Evolutionary conservation across 306 rosid genomes (phyloP).

Genomic region (Dalbergia oliveri): DNA sequence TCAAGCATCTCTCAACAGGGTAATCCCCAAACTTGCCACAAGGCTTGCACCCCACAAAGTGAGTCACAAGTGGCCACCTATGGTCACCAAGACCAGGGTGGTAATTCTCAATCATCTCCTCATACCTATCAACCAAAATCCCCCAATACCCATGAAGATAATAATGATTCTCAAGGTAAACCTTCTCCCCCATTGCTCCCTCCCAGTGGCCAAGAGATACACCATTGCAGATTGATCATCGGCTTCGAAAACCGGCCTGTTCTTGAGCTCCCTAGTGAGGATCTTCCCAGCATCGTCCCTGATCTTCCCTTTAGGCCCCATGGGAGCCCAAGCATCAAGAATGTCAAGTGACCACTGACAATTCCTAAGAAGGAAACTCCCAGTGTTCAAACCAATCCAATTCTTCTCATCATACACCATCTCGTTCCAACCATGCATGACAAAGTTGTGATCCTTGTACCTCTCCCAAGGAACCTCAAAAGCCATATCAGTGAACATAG

Average conservation of each 20-base stretch:
- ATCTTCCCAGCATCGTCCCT: slow-evolving; percentile 78
- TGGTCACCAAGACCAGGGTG: slow-evolving; percentile 82
- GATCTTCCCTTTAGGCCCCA: slow-evolving; percentile 85
- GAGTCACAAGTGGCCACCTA: slow-evolving; percentile 86
- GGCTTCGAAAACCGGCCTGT: slow-evolving; percentile 74
- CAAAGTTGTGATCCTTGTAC: slow-evolving; percentile 69
- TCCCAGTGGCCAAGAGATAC: slow-evolving; percentile 56
- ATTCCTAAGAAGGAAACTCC: slow-evolving; percentile 65
- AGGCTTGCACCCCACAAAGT: slow-evolving; percentile 84
- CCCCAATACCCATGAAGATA: slow-evolving; percentile 82
- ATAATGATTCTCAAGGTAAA: slow-evolving; percentile 64
- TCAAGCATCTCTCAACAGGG: slow-evolving; percentile 74
- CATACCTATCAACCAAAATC: slow-evolving; percentile 71
- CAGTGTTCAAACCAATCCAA: slow-evolving; percentile 80
- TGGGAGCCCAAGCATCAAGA: slow-evolving; percentile 81
- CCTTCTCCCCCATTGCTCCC: slow-evolving; percentile 67
- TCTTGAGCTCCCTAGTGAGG: slow-evolving; percentile 66
- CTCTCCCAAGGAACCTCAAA: slow-evolving; percentile 83
- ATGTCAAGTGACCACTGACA: slow-evolving; percentile 73
- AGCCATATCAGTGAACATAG: slow-evolving; percentile 83
- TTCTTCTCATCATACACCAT: slow-evolving; percentile 72
- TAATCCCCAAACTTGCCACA: slow-evolving; percentile 86
- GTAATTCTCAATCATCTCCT: slow-evolving; percentile 69
- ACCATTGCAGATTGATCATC: slow-evolving; percentile 86
- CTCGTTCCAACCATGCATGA: slow-evolving; percentile 78